Evolutionary conservation across 179 eudicot genomes (phyloP).

Genomic region (Sideroxylon spinosum): DNA sequence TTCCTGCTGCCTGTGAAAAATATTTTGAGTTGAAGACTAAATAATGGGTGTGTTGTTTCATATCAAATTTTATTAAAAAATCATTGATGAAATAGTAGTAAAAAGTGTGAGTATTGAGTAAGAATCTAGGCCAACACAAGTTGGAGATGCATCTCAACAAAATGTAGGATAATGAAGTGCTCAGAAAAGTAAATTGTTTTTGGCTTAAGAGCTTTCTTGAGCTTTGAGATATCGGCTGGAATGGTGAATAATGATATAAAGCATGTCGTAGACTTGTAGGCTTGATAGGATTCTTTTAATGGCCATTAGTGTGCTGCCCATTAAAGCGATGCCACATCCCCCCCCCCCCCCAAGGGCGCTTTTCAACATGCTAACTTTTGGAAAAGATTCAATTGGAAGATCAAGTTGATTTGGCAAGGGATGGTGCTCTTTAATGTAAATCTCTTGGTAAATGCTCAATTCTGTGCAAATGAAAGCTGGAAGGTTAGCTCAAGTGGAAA

Average conservation of each 20-base stretch:
- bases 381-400: neutral
- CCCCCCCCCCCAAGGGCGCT: no score
- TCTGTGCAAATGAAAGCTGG: no score
- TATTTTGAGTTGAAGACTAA: neutral
- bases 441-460: neutral
- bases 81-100: neutral
- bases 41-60: neutral
- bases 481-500: no score
- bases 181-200: neutral
- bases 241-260: neutral
- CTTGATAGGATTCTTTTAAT: neutral
- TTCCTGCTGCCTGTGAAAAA: neutral
- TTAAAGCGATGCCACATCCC: neutral
- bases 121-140: neutral
- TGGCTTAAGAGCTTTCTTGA: neutral
- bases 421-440: neutral
- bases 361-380: neutral
- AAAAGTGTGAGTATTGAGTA: neutral
- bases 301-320: neutral
- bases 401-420: neutral
- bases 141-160: neutral
- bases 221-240: neutral
- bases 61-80: neutral
- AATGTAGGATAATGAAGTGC: neutral
- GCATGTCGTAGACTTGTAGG: neutral